Base-by-base conservation (phyloP, 257 asterid species). In the Petunia secreta region DNA sequence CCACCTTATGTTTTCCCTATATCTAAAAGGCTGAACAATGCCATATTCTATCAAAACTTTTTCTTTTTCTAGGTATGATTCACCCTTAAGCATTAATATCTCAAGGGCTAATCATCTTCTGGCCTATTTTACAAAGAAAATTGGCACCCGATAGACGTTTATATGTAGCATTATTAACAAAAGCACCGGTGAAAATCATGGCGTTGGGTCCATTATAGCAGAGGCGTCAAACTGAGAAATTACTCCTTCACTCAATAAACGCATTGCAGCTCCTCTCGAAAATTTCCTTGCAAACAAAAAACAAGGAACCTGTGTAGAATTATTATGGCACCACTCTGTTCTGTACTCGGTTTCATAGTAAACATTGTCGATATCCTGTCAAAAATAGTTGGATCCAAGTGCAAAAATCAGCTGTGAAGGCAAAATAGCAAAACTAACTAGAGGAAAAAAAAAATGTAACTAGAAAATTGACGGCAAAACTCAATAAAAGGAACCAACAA, bases 231-330 rank as follows among this genome's bases (percentile, higher is more conserved):
- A 88, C 71, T 82, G 88, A 81, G 88, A 89, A 6, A 87, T 90
- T 25, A 88, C 58, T 44, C 58, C 84, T 83, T 85, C 89, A 76
- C 97, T 89, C 79, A 94, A 84, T 77, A 96, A 91, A 81, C 92
- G 97, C 97, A 94, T 90, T 13, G 98, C 99, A 46, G 93, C 99
- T 78, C 95, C 97, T 84, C 69, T 88, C 65, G 99, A 91, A 83
- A 96, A 92, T 64, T 96, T 96, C 87, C 98, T 88, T 7, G 92
- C 97, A 67, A 96, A 94, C 74, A 94, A 76, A 74, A 92, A 96
- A 81, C 99, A 94, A 8, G 92, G 88, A 40, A 87, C 93, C 4
- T 75, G 84, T 8, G 92, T 89, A 7, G 92, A 89, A 78, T 94
- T 93, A 63, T 87, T 90, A 46, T 91, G 86, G 92, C 98, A 96